Conservation (phyloP, 495 filamentous ascomycete genomes). For the Daldinia childiae region DNA sequence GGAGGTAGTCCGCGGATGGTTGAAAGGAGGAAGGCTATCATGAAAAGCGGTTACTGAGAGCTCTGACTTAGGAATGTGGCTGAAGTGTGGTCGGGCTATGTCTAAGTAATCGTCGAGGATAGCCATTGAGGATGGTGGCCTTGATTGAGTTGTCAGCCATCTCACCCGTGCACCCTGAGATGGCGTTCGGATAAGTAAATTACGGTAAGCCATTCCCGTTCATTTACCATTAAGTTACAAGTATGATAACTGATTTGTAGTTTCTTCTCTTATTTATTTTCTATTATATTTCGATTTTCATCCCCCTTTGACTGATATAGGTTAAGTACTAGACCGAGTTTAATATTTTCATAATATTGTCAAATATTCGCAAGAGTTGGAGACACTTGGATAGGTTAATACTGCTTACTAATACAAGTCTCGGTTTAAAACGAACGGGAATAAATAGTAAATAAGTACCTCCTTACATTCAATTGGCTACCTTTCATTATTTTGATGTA, state of each 20-base stretch:
- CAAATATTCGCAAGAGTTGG: too few species aligned
- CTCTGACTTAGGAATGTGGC: conserved; percentile 18
- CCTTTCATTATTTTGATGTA: too few species aligned
- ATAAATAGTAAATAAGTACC: too few species aligned
- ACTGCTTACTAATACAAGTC: too few species aligned
- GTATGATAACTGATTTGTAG: neutral
- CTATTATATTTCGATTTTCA: neutral
- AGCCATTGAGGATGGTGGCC: conserved; percentile 23
- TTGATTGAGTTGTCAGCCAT: conserved; percentile 10
- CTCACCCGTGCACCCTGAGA: neutral
- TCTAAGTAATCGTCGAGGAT: conserved; percentile 39
- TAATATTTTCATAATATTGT: too few species aligned
- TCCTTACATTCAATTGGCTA: too few species aligned
- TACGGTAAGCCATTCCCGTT: neutral
- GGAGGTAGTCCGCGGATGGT: conserved; percentile 45
- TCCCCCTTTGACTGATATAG: too few species aligned
- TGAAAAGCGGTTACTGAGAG: conserved; percentile 31
- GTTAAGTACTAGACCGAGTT: too few species aligned
- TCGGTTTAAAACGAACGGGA: too few species aligned
- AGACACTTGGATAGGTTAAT: too few species aligned
- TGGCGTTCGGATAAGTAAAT: neutral
- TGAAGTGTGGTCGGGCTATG: conserved; percentile 34
- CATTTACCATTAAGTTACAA: neutral
- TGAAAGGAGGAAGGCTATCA: conserved; percentile 30
- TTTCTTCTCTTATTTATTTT: neutral